phyloP scores from a whole-genome alignment of 2,329 filamentous ascomycete species.

The Scedosporium boydii region DNA sequence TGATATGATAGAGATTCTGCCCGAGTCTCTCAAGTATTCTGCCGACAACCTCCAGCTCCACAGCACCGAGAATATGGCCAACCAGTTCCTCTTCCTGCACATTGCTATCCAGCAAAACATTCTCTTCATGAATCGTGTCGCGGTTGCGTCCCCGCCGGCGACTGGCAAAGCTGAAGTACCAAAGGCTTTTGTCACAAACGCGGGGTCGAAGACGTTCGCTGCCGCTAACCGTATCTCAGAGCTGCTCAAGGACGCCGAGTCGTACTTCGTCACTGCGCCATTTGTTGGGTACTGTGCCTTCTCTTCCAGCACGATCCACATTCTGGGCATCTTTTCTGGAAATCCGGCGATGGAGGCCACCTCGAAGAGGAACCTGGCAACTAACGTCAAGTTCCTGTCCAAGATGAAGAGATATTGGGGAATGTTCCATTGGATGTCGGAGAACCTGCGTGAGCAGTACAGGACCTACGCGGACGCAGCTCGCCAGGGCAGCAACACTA shows the following conservation, averaged over 20 bases:
- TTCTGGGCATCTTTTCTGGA: slow-evolving; percentile 83
- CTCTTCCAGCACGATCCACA: slow-evolving; percentile 86
- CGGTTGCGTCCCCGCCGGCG: slow-evolving; percentile 58
- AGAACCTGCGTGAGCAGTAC: slow-evolving; percentile 85
- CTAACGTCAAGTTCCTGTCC: slow-evolving; percentile 80
- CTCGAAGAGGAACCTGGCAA: slow-evolving; percentile 75
- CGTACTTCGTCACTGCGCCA: slow-evolving; percentile 72
- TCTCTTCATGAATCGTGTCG: slow-evolving; percentile 83
- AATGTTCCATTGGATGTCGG: slow-evolving; percentile 95
- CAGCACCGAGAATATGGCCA: slow-evolving; percentile 73
- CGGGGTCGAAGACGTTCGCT: slow-evolving; percentile 65
- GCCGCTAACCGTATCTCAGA: slow-evolving; percentile 82
- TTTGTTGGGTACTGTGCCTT: slow-evolving; percentile 95
- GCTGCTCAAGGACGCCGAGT: slow-evolving; percentile 68
- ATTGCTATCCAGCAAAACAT: slow-evolving; percentile 83
- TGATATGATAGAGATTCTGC: slow-evolving; percentile 59
- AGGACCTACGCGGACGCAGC: slow-evolving; percentile 75
- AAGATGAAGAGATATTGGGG: slow-evolving; percentile 98
- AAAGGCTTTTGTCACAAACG: slow-evolving; percentile 66
- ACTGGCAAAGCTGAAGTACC: slow-evolving; percentile 50
- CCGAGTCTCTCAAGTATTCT: slow-evolving; percentile 63
- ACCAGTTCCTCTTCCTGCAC: slow-evolving; percentile 89
- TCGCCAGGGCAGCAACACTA: slow-evolving; percentile 40
- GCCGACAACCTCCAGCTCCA: slow-evolving; percentile 77
- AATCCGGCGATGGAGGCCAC: slow-evolving; percentile 64